Conservation (phyloP, 2,329 filamentous ascomycete species). For the Bipolaris oryzae region DNA sequence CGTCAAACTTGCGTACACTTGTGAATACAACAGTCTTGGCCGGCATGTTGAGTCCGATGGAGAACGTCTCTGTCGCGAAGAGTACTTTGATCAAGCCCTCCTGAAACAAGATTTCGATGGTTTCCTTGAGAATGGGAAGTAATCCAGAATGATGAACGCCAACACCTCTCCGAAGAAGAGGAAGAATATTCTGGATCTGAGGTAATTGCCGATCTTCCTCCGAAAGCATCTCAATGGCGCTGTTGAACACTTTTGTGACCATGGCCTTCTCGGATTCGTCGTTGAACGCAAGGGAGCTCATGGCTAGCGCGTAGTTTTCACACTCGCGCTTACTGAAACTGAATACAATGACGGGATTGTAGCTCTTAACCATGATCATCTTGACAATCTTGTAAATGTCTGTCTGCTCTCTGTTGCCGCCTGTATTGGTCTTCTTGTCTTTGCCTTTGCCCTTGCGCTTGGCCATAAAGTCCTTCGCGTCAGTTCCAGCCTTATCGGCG, state of each 20-base stretch:
- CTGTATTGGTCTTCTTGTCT: conserved; percentile 90
- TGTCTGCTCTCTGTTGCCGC: conserved; percentile 66
- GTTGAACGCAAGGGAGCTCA: conserved; percentile 90
- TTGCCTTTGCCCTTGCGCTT: conserved; percentile 87
- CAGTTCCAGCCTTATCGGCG: conserved; percentile 83
- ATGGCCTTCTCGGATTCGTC: conserved; percentile 93
- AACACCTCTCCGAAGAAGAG: conserved; percentile 86
- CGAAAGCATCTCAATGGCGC: conserved; percentile 88
- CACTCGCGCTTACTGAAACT: conserved; percentile 99
- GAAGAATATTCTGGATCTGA: conserved; percentile 89
- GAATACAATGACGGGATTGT: conserved; percentile 98
- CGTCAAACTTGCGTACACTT: conserved; percentile 93
- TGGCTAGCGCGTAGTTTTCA: conserved; percentile 85
- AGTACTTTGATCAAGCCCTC: conserved; percentile 97
- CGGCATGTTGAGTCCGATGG: conserved; percentile 98
- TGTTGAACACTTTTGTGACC: conserved; percentile 92
- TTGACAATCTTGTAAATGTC: conserved; percentile 98
- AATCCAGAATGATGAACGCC: conserved; percentile 97
- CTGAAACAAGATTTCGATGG: conserved; percentile 98
- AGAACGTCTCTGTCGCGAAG: conserved; percentile 98
- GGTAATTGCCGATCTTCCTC: conserved; percentile 88
- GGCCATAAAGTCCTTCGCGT: conserved; percentile 77
- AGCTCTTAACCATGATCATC: conserved; percentile 98
- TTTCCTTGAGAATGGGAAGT: conserved; percentile 95
- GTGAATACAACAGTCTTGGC: conserved; percentile 99